Conservation (phyloP, 2,329 filamentous ascomycete genomes). For the Elsinoe batatas region DNA sequence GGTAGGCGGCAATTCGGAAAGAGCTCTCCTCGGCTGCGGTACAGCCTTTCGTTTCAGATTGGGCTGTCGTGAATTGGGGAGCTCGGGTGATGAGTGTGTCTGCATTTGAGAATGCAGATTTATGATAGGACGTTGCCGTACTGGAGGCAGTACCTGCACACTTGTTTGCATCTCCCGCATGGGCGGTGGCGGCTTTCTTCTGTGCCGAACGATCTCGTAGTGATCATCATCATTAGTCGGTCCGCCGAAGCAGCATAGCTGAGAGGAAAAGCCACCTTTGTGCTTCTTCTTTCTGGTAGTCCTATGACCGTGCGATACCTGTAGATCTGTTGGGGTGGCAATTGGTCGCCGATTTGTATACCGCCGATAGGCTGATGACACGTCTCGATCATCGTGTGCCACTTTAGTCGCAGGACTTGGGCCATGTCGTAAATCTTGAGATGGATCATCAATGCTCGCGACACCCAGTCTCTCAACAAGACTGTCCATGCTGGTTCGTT, state of each 20-base stretch:
- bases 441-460: background rate
- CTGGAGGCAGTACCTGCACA: conserved; percentile 14
- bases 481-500: conserved; percentile 75
- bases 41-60: conserved; percentile 11
- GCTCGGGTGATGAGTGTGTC: conserved; percentile 1
- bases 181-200: conserved; percentile 13
- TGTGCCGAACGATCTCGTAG: conserved; percentile 34
- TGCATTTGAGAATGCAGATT: conserved; percentile 11
- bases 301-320: background rate
- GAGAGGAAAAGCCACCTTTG: conserved; percentile 30
- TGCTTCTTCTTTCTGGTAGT: conserved; percentile 17
- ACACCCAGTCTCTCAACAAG: conserved; percentile 65
- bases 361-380: no score
- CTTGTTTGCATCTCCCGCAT: background rate
- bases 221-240: conserved; percentile 34
- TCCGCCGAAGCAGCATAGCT: conserved; percentile 32
- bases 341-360: background rate
- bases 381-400: no score
- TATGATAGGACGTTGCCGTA: conserved; percentile 11
- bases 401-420: background rate
- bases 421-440: background rate
- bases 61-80: conserved; percentile 9
- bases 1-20: background rate
- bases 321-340: background rate
- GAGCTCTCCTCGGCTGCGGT: conserved; percentile 6